Conservation (phyloP, 2,329 filamentous ascomycete genomes). For the Diaporthe eres region DNA sequence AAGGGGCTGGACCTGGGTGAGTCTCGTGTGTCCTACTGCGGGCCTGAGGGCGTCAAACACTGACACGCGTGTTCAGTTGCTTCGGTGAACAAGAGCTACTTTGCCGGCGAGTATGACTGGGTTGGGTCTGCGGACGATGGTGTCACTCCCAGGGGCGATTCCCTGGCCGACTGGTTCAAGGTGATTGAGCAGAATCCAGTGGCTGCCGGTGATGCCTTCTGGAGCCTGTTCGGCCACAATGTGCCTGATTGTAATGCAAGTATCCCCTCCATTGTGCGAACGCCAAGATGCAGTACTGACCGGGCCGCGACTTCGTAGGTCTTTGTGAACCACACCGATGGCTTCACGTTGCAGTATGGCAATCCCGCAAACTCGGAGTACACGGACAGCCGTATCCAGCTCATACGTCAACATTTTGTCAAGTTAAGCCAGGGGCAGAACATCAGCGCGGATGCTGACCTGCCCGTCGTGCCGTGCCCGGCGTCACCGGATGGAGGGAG, state of each 20-base stretch:
- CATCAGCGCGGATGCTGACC: constrained; percentile 50
- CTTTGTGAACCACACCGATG: constrained; percentile 61
- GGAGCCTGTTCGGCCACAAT: constrained; percentile 62
- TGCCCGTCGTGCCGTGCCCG: constrained; percentile 58
- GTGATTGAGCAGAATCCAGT: constrained; percentile 55
- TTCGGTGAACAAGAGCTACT: constrained; percentile 57
- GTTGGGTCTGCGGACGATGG: constrained; percentile 47
- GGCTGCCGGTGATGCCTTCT: constrained; percentile 59
- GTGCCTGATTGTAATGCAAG: constrained; percentile 50
- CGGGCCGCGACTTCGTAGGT: no score
- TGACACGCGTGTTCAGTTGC: constrained; percentile 24
- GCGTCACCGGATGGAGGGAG: constrained; percentile 38
- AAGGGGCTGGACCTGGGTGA: constrained; percentile 48
- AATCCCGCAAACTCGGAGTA: constrained; percentile 57
- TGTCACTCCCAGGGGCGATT: constrained; percentile 47
- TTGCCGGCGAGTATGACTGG: constrained; percentile 64
- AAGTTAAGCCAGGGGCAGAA: constrained; percentile 54
- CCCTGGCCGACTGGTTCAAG: constrained; percentile 56
- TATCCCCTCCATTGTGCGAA: no score
- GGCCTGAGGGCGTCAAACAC: no score
- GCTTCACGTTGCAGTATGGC: constrained; percentile 60
- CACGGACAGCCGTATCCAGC: constrained; percentile 54
- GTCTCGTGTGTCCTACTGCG: not conserved
- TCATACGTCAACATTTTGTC: constrained; percentile 60
- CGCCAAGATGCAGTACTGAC: no score